phyloP scores from a whole-genome alignment of 2,329 filamentous ascomycete species.

The Fusarium goolgardi region DNA sequence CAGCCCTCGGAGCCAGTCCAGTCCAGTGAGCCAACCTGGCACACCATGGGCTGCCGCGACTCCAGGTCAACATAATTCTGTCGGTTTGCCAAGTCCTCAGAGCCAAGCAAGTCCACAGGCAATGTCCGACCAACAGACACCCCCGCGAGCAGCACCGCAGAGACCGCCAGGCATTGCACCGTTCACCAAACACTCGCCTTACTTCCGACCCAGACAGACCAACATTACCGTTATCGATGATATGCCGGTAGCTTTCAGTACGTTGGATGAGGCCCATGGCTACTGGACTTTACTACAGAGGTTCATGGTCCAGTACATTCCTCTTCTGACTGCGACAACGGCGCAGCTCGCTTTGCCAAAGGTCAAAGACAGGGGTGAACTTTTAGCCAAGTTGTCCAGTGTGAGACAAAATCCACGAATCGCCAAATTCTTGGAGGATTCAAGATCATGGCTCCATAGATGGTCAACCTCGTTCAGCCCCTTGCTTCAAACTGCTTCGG shows the following conservation, averaged over 20 bases:
- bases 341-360: constrained; percentile 49
- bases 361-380: constrained; percentile 43
- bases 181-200: constrained; percentile 54
- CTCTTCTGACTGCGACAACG: constrained; percentile 50
- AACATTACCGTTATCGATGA: constrained; percentile 49
- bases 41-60: constrained; percentile 41
- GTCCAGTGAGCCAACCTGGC: constrained; percentile 46
- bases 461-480: constrained; percentile 56
- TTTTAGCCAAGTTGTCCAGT: constrained; percentile 49
- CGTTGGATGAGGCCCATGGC: constrained; percentile 52
- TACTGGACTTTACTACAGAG: constrained; percentile 56
- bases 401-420: constrained; percentile 49
- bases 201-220: constrained; percentile 51
- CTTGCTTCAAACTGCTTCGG: constrained; percentile 47
- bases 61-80: constrained; percentile 16
- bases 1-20: constrained; percentile 27
- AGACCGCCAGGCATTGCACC: constrained; percentile 51
- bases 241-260: constrained; percentile 50
- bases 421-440: constrained; percentile 51
- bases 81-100: constrained; percentile 50
- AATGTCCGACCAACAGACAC: constrained; percentile 33
- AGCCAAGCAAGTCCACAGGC: constrained; percentile 50
- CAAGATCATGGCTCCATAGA: constrained; percentile 54
- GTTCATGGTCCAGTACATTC: constrained; percentile 53
- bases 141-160: constrained; percentile 37